Base-by-base conservation (phyloP, 495 filamentous ascomycete genomes). In the Penicillium lividum region DNA sequence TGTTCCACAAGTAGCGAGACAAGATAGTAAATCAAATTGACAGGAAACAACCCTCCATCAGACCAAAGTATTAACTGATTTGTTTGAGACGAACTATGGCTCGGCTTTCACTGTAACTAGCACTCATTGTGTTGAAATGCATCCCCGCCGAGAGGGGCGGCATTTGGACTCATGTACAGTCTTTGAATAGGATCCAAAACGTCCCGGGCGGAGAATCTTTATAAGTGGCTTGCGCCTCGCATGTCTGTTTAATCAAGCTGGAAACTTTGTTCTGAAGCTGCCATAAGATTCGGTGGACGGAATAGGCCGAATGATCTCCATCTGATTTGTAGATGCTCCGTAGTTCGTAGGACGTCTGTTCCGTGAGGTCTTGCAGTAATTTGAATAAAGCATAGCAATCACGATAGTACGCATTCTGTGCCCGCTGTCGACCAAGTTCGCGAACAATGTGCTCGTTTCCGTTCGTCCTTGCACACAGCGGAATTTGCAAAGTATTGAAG, bases 371-470 rank as follows among this genome's bases (percentile, higher is more conserved):
- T 49, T 56, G 44, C 11, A 57, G 16, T 29, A 16, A 27, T 40
- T 57, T 57, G 54, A 51, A 51, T 25, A 51, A 46, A 4, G 46
- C 18, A 47, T 57, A 57, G 54, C 46, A 51, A 28, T 42, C 31
- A 1, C 46, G 46, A 36, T 57, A 57, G 36, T 57, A 57, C 0
- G 42, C 42, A 28, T 53, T 53, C 29, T 42, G 33, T 22, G 33
- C 29, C 33, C 42, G 51, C 31, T 53, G 33, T 16, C 28, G 51
- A 27, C 51, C 33, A 22, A 53, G 36, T 42, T 31, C 11, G 8
- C 51, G 51, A 10, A 53, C 34, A 25, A 53, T 53, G 13, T 42
- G 28, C 42, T 53, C 51, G 18, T 27, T 42, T 8, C 42, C 34
- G 15, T 43, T 38, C 36, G 42, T 53, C 9, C 11, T 36, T 5